Conservation (phyloP, 2,329 filamentous ascomycete species). For the Fusarium transvaalense region DNA sequence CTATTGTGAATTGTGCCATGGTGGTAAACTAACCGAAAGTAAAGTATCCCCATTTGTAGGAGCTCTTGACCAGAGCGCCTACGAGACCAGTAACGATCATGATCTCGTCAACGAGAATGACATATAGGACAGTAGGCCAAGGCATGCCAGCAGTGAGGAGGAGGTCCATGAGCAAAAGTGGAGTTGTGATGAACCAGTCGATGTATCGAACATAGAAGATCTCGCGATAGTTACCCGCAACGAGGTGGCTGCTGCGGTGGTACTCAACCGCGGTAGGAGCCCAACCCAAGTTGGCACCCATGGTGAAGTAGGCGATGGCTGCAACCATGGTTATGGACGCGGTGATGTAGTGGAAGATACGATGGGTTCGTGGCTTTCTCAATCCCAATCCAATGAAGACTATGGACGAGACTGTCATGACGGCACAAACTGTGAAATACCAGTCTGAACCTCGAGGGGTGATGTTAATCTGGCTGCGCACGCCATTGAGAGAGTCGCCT, state of each 20-base stretch:
- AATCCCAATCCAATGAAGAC: constrained; percentile 64
- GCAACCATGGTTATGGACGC: constrained; percentile 62
- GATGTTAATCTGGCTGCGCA: constrained; percentile 65
- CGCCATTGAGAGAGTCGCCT: constrained; percentile 29
- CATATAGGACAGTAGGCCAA: constrained; percentile 65
- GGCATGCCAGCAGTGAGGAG: constrained; percentile 69
- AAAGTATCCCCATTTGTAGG: constrained; percentile 70
- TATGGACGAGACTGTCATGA: constrained; percentile 69
- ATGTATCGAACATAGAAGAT: constrained; percentile 69
- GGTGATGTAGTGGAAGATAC: constrained; percentile 69
- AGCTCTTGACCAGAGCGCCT: constrained; percentile 60
- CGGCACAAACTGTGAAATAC: constrained; percentile 71
- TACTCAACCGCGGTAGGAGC: constrained; percentile 66
- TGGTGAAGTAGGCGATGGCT: constrained; percentile 64
- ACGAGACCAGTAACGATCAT: constrained; percentile 62
- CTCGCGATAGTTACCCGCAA: constrained; percentile 66
- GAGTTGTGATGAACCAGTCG: constrained; percentile 68
- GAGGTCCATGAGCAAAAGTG: constrained; percentile 71
- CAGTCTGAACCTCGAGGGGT: constrained; percentile 71
- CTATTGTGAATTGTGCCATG: accelerated
- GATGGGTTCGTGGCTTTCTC: constrained; percentile 66
- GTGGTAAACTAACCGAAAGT: constrained; percentile 54
- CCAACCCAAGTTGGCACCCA: constrained; percentile 65
- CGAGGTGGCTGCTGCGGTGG: constrained; percentile 51
- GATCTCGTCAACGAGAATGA: constrained; percentile 61